Conservation (phyloP, 257 asterid species). For the Leptodermis oblonga region DNA sequence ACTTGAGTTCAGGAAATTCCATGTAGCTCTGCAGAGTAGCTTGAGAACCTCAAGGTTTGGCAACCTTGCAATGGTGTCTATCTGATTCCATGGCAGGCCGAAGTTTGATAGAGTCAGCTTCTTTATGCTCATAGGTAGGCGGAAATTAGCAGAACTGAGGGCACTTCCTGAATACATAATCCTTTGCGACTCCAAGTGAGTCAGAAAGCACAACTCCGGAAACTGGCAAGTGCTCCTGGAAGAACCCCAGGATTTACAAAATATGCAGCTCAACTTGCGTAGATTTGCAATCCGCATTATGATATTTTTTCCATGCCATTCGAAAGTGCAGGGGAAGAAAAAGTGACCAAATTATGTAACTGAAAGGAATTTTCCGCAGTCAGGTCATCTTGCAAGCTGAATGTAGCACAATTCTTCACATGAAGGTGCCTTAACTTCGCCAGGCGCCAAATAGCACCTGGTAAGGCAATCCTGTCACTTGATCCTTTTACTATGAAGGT, state of each 20-base stretch:
- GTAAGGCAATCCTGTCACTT: background rate
- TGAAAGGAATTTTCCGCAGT: background rate
- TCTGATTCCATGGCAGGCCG: background rate
- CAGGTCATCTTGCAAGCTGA: background rate
- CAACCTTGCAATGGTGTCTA: background rate
- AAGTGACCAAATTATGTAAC: background rate
- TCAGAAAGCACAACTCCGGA: conserved; percentile 3
- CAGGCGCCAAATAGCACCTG: conserved; percentile 9
- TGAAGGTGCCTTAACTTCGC: conserved; percentile 20
- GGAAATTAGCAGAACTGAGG: background rate
- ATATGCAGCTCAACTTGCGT: conserved; percentile 12
- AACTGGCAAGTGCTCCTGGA: background rate
- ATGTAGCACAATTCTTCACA: background rate
- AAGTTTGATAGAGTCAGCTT: conserved; percentile 14
- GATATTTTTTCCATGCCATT: background rate
- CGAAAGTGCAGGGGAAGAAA: conserved; percentile 7
- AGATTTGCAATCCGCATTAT: conserved; percentile 1
- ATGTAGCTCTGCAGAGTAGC: background rate
- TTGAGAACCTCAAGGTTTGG: conserved; percentile 12
- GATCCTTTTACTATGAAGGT: conserved; percentile 8
- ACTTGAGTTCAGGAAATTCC: background rate
- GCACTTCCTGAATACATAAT: conserved; percentile 1
- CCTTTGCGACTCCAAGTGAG: conserved; percentile 15
- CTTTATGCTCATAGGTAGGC: conserved; percentile 14
- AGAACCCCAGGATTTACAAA: background rate